Evolutionary conservation across 257 asterid species (phyloP).

Genomic region (Schizonepeta tenuifolia): DNA sequence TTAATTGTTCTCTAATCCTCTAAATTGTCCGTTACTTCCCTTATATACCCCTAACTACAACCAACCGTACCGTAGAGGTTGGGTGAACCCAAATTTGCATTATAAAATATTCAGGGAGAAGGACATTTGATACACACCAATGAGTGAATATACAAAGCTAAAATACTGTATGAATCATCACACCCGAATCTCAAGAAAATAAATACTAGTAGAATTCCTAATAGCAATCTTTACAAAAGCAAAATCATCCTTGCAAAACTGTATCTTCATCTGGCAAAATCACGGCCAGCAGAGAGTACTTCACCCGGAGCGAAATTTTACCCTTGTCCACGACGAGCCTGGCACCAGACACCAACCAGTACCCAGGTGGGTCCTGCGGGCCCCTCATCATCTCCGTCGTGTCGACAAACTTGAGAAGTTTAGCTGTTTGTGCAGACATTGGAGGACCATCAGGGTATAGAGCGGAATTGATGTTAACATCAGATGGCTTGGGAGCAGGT

Average conservation of each 20-base stretch:
- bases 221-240: not conserved
- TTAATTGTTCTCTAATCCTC: no score
- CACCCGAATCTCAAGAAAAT: not conserved
- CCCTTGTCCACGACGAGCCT: constrained; percentile 71
- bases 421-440: constrained; percentile 58
- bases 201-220: constrained; percentile 20
- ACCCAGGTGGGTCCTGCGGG: constrained; percentile 76
- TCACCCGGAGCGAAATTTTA: constrained; percentile 67
- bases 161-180: constrained; percentile 1
- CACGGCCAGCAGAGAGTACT: constrained; percentile 64
- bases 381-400: constrained; percentile 77
- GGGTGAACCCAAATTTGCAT: no score
- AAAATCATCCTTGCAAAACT: constrained; percentile 30
- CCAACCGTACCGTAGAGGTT: no score
- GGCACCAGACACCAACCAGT: constrained; percentile 86
- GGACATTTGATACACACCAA: not conserved
- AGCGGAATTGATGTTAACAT: constrained; percentile 69
- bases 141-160: constrained; percentile 19
- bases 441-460: constrained; percentile 81
- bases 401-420: constrained; percentile 69
- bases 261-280: constrained; percentile 59
- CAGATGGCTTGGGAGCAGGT: constrained; percentile 66
- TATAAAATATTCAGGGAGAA: not conserved
- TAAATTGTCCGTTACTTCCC: no score
- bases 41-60: no score